phyloP scores from a whole-genome alignment of 768 basidiomycete species.

The Ephemerocybe angulata region DNA sequence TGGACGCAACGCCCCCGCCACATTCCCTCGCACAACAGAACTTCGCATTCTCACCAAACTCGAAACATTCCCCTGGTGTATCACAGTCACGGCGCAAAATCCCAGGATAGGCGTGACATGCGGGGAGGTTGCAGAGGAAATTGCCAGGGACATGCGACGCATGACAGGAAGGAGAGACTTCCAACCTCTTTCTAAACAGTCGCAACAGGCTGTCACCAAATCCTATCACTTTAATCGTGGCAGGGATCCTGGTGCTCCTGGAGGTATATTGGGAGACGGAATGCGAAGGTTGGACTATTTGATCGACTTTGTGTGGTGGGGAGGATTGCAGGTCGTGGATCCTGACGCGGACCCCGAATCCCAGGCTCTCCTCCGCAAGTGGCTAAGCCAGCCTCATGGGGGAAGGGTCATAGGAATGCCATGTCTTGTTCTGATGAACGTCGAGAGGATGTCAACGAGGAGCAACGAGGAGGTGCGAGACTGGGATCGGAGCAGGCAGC shows the following conservation, averaged over 20 bases:
- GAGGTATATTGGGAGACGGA: conserved; percentile 59
- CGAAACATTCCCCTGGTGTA: conserved; percentile 71
- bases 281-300: conserved; percentile 70
- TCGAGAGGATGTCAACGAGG: neutral
- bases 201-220: conserved; percentile 41
- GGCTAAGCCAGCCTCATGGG: neutral
- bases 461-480: neutral
- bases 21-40: conserved; percentile 60
- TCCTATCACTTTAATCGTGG: conserved; percentile 68
- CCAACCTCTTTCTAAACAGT: conserved; percentile 31
- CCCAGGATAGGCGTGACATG: conserved; percentile 63
- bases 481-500: neutral
- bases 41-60: conserved; percentile 51
- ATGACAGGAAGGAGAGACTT: conserved; percentile 53
- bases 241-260: conserved; percentile 59
- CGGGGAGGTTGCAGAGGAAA: conserved; percentile 59
- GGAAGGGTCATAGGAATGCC: neutral
- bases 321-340: conserved; percentile 53
- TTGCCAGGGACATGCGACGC: conserved; percentile 48
- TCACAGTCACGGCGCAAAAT: conserved; percentile 63
- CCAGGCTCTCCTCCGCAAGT: neutral
- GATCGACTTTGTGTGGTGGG: conserved; percentile 54
- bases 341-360: neutral
- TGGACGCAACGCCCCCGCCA: conserved; percentile 68
- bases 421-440: neutral